phyloP scores from a whole-genome alignment of 108 stramenopile genomes.

The Nitzschia putrida region DNA sequence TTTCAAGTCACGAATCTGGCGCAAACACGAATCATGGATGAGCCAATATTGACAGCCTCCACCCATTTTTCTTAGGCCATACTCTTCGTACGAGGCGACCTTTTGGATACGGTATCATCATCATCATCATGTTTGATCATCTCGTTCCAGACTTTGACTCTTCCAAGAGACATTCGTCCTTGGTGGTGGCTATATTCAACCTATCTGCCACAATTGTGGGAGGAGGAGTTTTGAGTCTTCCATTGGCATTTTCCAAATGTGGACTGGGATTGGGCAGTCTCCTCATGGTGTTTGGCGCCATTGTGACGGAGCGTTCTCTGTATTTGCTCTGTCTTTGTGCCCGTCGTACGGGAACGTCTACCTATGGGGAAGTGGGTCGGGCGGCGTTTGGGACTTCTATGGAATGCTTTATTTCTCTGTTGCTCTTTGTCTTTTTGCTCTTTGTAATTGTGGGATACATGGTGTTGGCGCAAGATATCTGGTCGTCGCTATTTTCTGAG shows the following conservation, averaged over 20 bases:
- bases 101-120: too few species aligned
- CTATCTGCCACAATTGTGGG: constrained; percentile 86
- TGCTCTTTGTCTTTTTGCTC: constrained; percentile 62
- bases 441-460: constrained; percentile 81
- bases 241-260: constrained; percentile 78
- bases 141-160: constrained; percentile 48
- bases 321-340: constrained; percentile 70
- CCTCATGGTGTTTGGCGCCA: constrained; percentile 61
- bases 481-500: constrained; percentile 45
- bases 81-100: too few species aligned
- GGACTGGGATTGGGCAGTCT: constrained; percentile 70
- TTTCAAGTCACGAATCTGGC: too few species aligned
- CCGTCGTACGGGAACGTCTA: constrained; percentile 64
- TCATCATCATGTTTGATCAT: constrained; percentile 6
- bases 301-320: constrained; percentile 63
- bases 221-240: constrained; percentile 83
- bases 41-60: too few species aligned
- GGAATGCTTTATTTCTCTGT: constrained; percentile 51
- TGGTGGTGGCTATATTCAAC: constrained; percentile 71
- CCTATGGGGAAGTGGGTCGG: constrained; percentile 71
- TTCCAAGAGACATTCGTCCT: constrained; percentile 46
- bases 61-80: too few species aligned
- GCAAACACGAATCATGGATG: too few species aligned
- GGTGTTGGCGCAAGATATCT: constrained; percentile 78
- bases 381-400: constrained; percentile 65